Evolutionary conservation across 352 stramenopile species (phyloP).

Genomic region (Phytophthora multivora): DNA sequence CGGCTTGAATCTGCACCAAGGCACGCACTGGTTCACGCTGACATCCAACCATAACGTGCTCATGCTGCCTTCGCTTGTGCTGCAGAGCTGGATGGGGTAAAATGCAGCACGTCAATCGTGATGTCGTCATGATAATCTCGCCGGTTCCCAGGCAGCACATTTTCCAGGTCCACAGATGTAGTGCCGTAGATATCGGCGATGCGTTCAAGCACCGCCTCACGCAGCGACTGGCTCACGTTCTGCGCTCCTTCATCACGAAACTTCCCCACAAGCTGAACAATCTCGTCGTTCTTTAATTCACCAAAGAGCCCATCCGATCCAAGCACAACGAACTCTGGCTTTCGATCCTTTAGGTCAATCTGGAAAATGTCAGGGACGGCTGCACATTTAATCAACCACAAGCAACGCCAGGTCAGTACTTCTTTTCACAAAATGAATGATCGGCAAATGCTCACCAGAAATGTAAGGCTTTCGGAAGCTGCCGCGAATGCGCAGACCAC

Average conservation of each 20-base stretch:
- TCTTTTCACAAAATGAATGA: neutral
- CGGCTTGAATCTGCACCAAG: neutral
- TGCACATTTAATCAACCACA: slow-evolving; percentile 12
- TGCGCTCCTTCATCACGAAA: slow-evolving; percentile 54
- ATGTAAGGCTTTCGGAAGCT: slow-evolving; percentile 69
- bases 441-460: slow-evolving; percentile 30
- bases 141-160: slow-evolving; percentile 60
- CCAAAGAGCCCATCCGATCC: slow-evolving; percentile 68
- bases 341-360: slow-evolving; percentile 51
- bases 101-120: slow-evolving; percentile 75
- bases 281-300: slow-evolving; percentile 69
- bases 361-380: slow-evolving; percentile 73
- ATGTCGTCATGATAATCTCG: slow-evolving; percentile 78
- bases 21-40: neutral
- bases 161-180: slow-evolving; percentile 47
- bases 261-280: slow-evolving; percentile 48
- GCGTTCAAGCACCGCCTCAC: slow-evolving; percentile 50
- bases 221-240: slow-evolving; percentile 63
- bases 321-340: slow-evolving; percentile 66
- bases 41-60: slow-evolving; percentile 19
- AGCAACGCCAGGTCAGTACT: slow-evolving; percentile 3
- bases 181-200: slow-evolving; percentile 65
- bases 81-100: slow-evolving; percentile 36
- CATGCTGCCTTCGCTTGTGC: slow-evolving; percentile 23
- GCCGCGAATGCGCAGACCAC: slow-evolving; percentile 57